Percentiles rank a stretch among this genome's conserved stretches.
Evolutionary conservation across 108 stramenopile genomes (phyloP).

Genomic region (Cyclostephanos invisitatus): DNA sequence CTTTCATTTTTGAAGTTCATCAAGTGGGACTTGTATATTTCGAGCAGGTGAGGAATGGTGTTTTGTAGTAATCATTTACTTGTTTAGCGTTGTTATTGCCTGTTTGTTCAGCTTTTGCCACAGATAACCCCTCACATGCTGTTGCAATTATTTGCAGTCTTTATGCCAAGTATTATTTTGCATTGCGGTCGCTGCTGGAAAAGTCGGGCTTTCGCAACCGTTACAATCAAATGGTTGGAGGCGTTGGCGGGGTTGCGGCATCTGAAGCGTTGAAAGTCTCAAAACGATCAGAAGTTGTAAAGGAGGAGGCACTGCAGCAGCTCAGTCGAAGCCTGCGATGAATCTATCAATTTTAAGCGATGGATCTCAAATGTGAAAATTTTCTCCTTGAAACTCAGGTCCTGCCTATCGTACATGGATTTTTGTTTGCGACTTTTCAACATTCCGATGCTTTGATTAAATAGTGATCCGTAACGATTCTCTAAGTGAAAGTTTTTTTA

Average conservation of each 20-base stretch:
- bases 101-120: not conserved
- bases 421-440: not conserved
- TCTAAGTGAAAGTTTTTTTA: too few relatives aligned
- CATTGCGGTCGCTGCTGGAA: constrained; percentile 90
- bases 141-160: constrained; percentile 32
- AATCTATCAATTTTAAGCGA: not conserved
- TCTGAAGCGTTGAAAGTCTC: constrained; percentile 80
- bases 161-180: constrained; percentile 99
- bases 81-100: not conserved
- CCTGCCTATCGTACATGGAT: not conserved
- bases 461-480: too few relatives aligned
- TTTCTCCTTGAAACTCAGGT: not conserved
- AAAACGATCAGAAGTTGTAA: constrained; percentile 72
- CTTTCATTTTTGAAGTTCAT: constrained; percentile 82
- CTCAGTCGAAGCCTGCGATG: constrained; percentile 80
- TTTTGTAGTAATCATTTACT: not conserved
- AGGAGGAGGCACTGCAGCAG: constrained; percentile 80
- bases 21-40: constrained; percentile 97
- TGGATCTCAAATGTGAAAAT: not conserved
- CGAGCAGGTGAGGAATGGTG: constrained; percentile 56
- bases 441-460: too few relatives aligned
- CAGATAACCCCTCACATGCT: not conserved
- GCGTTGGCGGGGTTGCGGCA: constrained; percentile 77
- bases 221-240: constrained; percentile 72
- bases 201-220: constrained; percentile 81